A percentile compares a stretch with the other conserved stretches of the same genome.
Evolutionary conservation across 495 filamentous ascomycete species (phyloP).

Genomic region (Xylaria palmicola): DNA sequence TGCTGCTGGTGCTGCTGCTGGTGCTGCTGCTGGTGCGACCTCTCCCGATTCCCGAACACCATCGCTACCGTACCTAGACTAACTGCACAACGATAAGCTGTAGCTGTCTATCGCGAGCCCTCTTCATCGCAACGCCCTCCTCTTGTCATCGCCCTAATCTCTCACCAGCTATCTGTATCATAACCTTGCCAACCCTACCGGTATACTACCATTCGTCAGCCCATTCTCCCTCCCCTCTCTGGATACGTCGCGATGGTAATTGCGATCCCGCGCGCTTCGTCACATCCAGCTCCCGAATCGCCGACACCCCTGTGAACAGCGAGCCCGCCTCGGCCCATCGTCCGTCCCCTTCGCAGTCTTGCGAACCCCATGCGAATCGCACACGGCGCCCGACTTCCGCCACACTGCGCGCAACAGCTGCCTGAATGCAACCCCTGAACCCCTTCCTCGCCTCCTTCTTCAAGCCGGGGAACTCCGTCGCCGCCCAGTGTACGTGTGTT

Average conservation of each 20-base stretch:
- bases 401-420: constrained; percentile 18
- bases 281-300: background rate
- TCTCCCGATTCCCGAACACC: too few species aligned
- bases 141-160: background rate
- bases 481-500: constrained; percentile 87
- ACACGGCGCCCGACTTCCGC: background rate
- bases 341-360: background rate
- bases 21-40: too few species aligned
- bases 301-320: constrained; percentile 2
- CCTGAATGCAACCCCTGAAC: constrained; percentile 97
- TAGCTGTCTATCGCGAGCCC: background rate
- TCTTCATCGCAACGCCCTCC: too few species aligned
- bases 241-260: background rate
- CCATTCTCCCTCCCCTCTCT: background rate
- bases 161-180: background rate
- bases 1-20: too few species aligned
- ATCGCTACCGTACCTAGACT: too few species aligned
- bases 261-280: constrained; percentile 1
- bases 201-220: background rate
- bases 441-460: constrained; percentile 98
- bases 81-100: background rate
- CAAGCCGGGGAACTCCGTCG: constrained; percentile 74
- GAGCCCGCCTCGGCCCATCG: background rate
- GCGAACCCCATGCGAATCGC: background rate
- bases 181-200: background rate